phyloP scores from a whole-genome alignment of 1,284 basidiomycete species.

The Blastosporella zonata region DNA sequence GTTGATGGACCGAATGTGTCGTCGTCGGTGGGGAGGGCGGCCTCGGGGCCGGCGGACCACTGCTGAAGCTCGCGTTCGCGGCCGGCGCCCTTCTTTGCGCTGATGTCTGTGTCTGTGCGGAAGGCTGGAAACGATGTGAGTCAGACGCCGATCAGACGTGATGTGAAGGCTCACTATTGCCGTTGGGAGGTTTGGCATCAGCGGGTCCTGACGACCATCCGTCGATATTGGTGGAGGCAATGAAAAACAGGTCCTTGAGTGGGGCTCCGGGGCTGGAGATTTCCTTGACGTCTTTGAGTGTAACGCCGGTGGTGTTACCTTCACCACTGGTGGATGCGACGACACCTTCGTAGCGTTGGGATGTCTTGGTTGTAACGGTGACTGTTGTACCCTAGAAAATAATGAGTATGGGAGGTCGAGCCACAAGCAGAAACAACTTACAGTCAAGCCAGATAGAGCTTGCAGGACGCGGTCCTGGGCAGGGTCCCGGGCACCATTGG shows the following conservation, averaged over 20 bases:
- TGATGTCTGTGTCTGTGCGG: slow-evolving; percentile 88
- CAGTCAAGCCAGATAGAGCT: slow-evolving; percentile 61
- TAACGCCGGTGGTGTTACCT: slow-evolving; percentile 67
- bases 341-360: slow-evolving; percentile 68
- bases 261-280: slow-evolving; percentile 58
- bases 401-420: slow-evolving; percentile 7
- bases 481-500: slow-evolving; percentile 48
- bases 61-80: slow-evolving; percentile 83
- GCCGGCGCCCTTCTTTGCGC: slow-evolving; percentile 47
- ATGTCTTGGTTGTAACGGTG: slow-evolving; percentile 65
- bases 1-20: slow-evolving; percentile 61
- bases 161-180: slow-evolving; percentile 51
- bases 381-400: slow-evolving; percentile 63
- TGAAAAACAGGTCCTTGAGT: slow-evolving; percentile 64
- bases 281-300: slow-evolving; percentile 73
- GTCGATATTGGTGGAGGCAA: slow-evolving; percentile 69
- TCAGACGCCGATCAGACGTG: slow-evolving; percentile 1
- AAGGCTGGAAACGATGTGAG: slow-evolving; percentile 52
- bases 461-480: slow-evolving; percentile 57
- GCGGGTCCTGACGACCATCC: slow-evolving; percentile 71
- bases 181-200: slow-evolving; percentile 62
- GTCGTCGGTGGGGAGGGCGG: slow-evolving; percentile 47
- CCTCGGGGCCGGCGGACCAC: slow-evolving; percentile 56
- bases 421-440: slow-evolving; percentile 35
- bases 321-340: slow-evolving; percentile 59